Base-by-base conservation (phyloP, 1,139 yeast species). In the Diutina pseudorugosa region DNA sequence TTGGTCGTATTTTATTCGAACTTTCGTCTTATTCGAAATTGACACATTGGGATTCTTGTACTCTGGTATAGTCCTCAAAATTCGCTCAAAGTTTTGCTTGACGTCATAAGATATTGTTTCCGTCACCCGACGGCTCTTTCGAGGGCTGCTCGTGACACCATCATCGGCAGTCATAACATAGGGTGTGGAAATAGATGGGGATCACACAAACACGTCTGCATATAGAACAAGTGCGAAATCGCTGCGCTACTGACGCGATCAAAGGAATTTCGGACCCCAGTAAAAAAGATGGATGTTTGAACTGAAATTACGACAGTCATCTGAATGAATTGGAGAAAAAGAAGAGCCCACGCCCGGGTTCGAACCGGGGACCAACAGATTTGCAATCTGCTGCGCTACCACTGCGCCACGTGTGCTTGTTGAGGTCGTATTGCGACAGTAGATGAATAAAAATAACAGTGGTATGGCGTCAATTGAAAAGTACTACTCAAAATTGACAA, bases 381-480 rank as follows among this genome's bases (percentile, higher is more conserved):
- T 45, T 45, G 49, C 49, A 45, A 45, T 45, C 49, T 27, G 40
- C 49, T 45, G 49, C 49, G 49, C 49, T 45, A 45, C 49, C 49
- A 45, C 49, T 45, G 49, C 49, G 49, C 49, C 49, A 45, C 30
- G 49, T 45, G 49, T 45, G 49, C 49, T 12, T 14, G 12, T 23
- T 14, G 11, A 14, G n/a, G n/a, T 11, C 4, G 36, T 30, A 9
- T 30, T 14, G 36, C 36, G 11, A 4, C 4, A 6, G n/a, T 9
- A 14, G n/a, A 11, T 14, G 36, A 11, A 30, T 5, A 30, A 4
- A 14, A 11, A 12, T 14, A 30, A 30, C 36, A 23, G 7, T 23
- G 25, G 36, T 11, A 30, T 30, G 25, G 25, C 25, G 4, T 23
- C 25, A 23, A n/a, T n/a, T n/a, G n/a, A n/a, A n/a, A n/a, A n/a